phyloP scores from a whole-genome alignment of 371 early-diverging fungal genomes.

The Apophysomyces variabilis region DNA sequence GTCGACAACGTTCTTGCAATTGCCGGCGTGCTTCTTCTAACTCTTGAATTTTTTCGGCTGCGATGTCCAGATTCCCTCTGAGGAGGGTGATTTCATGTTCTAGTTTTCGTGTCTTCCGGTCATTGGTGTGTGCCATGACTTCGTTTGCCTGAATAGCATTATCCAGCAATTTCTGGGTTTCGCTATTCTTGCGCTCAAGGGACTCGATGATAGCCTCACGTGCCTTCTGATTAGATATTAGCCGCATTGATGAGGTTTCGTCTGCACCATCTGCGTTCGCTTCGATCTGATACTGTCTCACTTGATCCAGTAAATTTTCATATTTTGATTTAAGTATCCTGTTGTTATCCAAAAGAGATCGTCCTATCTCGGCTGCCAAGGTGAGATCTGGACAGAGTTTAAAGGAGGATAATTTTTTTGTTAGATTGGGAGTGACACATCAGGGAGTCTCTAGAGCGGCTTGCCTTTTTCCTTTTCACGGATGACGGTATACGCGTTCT shows the following conservation, averaged over 20 bases:
- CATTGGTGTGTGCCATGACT: slow-evolving; percentile 19
- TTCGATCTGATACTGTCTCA: slow-evolving; percentile 20
- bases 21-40: slow-evolving; percentile 24
- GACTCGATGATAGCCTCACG: slow-evolving; percentile 43
- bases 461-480: slow-evolving; percentile 49
- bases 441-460: neutral
- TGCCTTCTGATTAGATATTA: slow-evolving; percentile 34
- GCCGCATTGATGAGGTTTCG: slow-evolving; percentile 25
- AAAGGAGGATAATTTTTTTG: slow-evolving; percentile 8
- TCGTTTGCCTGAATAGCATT: slow-evolving; percentile 30
- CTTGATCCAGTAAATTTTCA: slow-evolving; percentile 48
- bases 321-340: slow-evolving; percentile 52
- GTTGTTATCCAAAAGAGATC: slow-evolving; percentile 60
- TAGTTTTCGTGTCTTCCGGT: slow-evolving; percentile 34
- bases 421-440: slow-evolving; percentile 1
- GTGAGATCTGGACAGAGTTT: slow-evolving; percentile 42
- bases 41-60: slow-evolving; percentile 33
- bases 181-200: slow-evolving; percentile 47
- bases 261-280: slow-evolving; percentile 8
- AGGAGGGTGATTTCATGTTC: slow-evolving; percentile 43
- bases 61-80: slow-evolving; percentile 26
- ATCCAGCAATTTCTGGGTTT: slow-evolving; percentile 38
- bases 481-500: slow-evolving; percentile 41
- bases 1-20: slow-evolving; percentile 17
- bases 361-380: slow-evolving; percentile 64